These are phyloP conservation scores for Cryptosporidium viatorum DNA, from an alignment of 169 alveolate genomes.

Conservation along the genomic window DNA sequence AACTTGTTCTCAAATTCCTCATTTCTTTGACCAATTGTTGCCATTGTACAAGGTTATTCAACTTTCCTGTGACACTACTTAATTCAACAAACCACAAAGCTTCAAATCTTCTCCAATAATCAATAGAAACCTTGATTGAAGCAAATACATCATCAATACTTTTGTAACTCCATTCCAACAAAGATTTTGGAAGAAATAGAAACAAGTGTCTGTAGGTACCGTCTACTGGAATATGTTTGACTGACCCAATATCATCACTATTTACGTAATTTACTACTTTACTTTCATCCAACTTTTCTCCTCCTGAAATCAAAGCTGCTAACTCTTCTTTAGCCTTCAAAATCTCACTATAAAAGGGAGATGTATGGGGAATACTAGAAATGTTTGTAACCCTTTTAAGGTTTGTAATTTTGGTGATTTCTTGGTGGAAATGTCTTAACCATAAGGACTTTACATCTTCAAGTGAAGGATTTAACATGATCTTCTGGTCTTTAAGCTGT, in stretches of 20 bases:
- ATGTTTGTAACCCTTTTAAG: slow-evolving; percentile 12
- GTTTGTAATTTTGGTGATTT: slow-evolving; percentile 11
- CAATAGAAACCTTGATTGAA: slow-evolving; percentile 83
- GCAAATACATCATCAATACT: slow-evolving; percentile 16
- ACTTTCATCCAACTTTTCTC: slow-evolving; percentile 60
- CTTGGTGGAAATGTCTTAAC: slow-evolving; percentile 75
- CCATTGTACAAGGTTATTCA: slow-evolving; percentile 95
- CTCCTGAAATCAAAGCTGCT: neutral
- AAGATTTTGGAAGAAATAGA: slow-evolving; percentile 32
- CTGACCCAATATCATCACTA: slow-evolving; percentile 53
- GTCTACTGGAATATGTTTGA: slow-evolving; percentile 37
- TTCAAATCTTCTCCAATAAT: slow-evolving; percentile 95
- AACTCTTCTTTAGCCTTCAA: slow-evolving; percentile 2
- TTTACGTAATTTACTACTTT: neutral
- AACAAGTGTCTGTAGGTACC: slow-evolving; percentile 31
- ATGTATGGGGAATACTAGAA: slow-evolving; percentile 81
- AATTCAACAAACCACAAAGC: slow-evolving; percentile 95
- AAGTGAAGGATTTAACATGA: slow-evolving; percentile 87
- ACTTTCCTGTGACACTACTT: slow-evolving; percentile 85
- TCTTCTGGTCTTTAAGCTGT: slow-evolving; percentile 83
- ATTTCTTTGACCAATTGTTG: slow-evolving; percentile 93
- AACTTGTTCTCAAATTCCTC: slow-evolving; percentile 75
- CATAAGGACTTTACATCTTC: slow-evolving; percentile 88
- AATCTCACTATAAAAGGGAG: slow-evolving; percentile 67
- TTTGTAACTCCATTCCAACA: slow-evolving; percentile 44